phyloP scores from a whole-genome alignment of 768 basidiomycete species.

The Fibroporia radiculosa region DNA sequence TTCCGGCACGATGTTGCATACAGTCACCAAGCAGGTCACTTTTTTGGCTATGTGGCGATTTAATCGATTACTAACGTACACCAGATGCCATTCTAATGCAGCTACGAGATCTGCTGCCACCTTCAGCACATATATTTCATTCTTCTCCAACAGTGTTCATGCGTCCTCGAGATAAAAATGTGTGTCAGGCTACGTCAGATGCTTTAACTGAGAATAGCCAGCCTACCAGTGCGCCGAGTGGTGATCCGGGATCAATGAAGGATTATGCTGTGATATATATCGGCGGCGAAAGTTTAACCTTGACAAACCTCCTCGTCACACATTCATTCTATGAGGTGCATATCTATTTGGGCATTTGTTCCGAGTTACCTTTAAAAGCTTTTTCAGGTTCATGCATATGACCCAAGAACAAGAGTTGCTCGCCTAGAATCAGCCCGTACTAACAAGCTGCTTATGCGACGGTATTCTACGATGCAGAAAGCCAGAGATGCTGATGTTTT shows the following conservation, averaged over 20 bases:
- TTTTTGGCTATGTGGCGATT: constrained; percentile 1
- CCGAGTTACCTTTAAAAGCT: not conserved
- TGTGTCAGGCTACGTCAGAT: too few relatives aligned
- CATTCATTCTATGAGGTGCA: constrained; percentile 58
- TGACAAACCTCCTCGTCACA: constrained; percentile 84
- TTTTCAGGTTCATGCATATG: constrained; percentile 66
- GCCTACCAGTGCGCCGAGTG: too few relatives aligned
- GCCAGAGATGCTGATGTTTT: constrained; percentile 91
- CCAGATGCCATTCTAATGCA: constrained; percentile 28
- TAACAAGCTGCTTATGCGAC: constrained; percentile 81
- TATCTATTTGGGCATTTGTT: constrained; percentile 1
- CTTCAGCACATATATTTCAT: constrained; percentile 29
- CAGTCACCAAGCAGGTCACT: constrained; percentile 56
- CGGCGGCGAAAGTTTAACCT: constrained; percentile 69
- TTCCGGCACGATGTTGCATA: constrained; percentile 77
- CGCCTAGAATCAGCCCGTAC: constrained; percentile 59
- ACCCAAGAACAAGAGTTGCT: constrained; percentile 43
- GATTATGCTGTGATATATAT: constrained; percentile 48
- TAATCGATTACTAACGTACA: not conserved
- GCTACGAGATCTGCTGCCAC: constrained; percentile 22
- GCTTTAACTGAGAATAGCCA: too few relatives aligned
- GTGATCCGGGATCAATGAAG: too few relatives aligned
- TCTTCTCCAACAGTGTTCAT: constrained; percentile 21
- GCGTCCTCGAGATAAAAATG: constrained; percentile 6
- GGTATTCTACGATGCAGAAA: constrained; percentile 81